Evolutionary conservation across 2,329 filamentous ascomycete species (phyloP).

Genomic region (Xylariaceae sp.): DNA sequence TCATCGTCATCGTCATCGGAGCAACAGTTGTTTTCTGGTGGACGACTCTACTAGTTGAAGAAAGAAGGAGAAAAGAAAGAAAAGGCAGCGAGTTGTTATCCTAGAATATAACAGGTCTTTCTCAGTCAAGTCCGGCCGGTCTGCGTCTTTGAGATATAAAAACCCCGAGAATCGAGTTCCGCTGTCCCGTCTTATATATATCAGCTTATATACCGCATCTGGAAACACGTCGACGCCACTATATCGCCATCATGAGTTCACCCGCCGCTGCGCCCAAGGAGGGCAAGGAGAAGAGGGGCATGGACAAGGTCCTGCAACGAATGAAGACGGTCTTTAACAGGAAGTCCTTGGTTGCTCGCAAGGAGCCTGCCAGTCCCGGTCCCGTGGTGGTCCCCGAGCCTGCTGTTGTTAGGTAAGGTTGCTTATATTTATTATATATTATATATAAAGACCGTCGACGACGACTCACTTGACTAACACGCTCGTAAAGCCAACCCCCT

Average conservation of each 20-base stretch:
- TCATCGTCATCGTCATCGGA: too few relatives aligned
- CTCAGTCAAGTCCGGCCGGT: neutral
- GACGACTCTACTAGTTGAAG: neutral
- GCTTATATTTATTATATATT: neutral
- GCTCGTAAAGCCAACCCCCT: conserved; percentile 19
- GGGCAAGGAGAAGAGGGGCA: conserved; percentile 40
- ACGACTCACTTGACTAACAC: conserved; percentile 15
- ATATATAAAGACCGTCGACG: neutral
- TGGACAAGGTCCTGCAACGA: conserved; percentile 44
- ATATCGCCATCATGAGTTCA: conserved; percentile 25
- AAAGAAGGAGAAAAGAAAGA: neutral
- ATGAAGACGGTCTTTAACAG: conserved; percentile 46
- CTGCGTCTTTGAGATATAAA: neutral
- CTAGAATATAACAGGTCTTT: conserved; percentile 10
- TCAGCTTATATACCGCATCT: neutral
- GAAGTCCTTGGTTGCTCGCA: conserved; percentile 35
- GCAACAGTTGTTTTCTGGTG: neutral
- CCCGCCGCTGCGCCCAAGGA: conserved; percentile 22
- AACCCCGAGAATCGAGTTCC: conserved; percentile 3
- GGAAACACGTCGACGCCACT: neutral
- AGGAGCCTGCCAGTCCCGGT: conserved; percentile 11
- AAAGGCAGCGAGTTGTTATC: conserved; percentile 7
- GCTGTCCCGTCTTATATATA: neutral
- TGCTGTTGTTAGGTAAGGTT: conserved; percentile 23
- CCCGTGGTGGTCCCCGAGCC: conserved; percentile 10